phyloP scores from a whole-genome alignment of 23 red algal genomes.

The Gracilaria vermiculophylla region DNA sequence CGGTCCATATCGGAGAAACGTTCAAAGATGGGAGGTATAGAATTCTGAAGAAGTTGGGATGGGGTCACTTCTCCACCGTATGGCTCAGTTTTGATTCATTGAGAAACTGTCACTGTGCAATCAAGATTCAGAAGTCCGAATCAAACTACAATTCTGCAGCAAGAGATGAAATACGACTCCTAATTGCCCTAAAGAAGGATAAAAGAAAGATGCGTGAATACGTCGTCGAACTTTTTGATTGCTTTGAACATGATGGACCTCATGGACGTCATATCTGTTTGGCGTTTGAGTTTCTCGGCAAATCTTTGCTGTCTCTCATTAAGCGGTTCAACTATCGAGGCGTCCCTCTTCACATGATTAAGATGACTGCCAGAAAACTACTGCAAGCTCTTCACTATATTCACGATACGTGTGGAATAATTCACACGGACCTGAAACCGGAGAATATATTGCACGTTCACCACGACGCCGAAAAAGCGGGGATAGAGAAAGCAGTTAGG shows the following conservation, averaged over 20 bases:
- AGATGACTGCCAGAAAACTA: slow-evolving; percentile 57
- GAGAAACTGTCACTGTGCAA: slow-evolving; percentile 52
- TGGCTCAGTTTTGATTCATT: slow-evolving; percentile 77
- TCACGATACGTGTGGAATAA: slow-evolving; percentile 82
- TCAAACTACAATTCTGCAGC: slow-evolving; percentile 88
- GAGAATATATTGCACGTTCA: slow-evolving; percentile 90
- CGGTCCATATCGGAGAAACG: slow-evolving; percentile 74
- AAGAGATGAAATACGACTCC: slow-evolving; percentile 81
- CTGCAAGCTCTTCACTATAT: slow-evolving; percentile 75
- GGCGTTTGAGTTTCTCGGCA: slow-evolving; percentile 88
- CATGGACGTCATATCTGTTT: slow-evolving; percentile 88
- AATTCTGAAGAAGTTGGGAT: slow-evolving; percentile 90
- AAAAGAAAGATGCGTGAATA: background rate
- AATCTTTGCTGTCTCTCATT: slow-evolving; percentile 86
- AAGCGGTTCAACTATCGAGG: slow-evolving; percentile 85
- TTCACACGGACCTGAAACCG: slow-evolving; percentile 97
- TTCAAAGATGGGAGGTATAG: slow-evolving; percentile 84
- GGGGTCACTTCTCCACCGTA: slow-evolving; percentile 98
- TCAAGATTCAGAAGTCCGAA: slow-evolving; percentile 95
- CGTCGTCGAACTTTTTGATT: slow-evolving; percentile 79
- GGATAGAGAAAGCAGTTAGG: background rate
- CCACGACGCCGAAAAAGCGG: background rate
- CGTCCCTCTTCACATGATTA: slow-evolving; percentile 69
- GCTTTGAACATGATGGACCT: slow-evolving; percentile 73
- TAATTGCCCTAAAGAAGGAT: slow-evolving; percentile 37